Evolutionary conservation across 805 yeast species (phyloP), one percentile per base, ranked within the genome.

Genomic region (Priceomyces melissophilus): DNA sequence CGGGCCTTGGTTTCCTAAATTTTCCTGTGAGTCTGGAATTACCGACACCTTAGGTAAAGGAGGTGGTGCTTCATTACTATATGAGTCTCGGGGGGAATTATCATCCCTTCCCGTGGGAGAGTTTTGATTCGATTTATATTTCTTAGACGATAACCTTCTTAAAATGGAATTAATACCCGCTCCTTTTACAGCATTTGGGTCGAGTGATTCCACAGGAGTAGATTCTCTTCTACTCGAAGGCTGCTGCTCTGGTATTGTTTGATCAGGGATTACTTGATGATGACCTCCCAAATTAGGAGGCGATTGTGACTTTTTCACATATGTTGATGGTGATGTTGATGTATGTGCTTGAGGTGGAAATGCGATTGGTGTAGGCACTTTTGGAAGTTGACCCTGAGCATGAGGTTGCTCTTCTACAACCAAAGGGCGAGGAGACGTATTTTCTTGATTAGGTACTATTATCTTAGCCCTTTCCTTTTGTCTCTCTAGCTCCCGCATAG

Each of bases 311-410:
- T 43, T 38, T 25, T 52, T 46, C 13, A 42, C 44, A 25, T 43
- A 42, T 4, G 48, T 30, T 29, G 52, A 38, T 10, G 61, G 49
- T 27, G 48, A 45, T 16, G 46, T 32, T 1, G 66, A 48, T 5
- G 72, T 65, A 46, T 69, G 72, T 0, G 73, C 73, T 45, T 63
- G 72, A 41, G 63, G 67, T 3, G 73, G 73, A 32, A 58, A 56
- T 10, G 65, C 37, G 28, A 64, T 44, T 20, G 25, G 25, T 10
- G 53, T 42, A 12, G 61, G 52, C 10, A 46, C 25, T 10, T 39
- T 45, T 30, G 48, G 53, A 27, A 45, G 46, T 25, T 36, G 31
- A 14, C 17, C 29, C 17, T 39, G 30, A 10, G 16, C 7, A 9
- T 35, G 37, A 31, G 12, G 10, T 4, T 15, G 38, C 6, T 25